phyloP scores from a whole-genome alignment of 768 basidiomycete species.

The Xerocomellus dryophilus region DNA sequence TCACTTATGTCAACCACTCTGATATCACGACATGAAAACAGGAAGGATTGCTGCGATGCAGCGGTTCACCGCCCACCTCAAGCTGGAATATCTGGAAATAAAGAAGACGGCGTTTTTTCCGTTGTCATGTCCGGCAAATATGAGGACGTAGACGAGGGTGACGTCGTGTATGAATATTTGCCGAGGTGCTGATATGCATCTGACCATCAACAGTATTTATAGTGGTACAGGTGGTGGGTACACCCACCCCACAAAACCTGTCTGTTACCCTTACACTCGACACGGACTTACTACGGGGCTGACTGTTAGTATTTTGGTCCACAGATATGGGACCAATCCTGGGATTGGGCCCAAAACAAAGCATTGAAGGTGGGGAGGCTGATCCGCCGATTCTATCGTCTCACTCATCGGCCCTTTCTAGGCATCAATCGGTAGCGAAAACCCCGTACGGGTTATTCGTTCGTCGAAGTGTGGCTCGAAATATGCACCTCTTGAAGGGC shows the following conservation, averaged over 20 bases:
- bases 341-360: conserved; percentile 10
- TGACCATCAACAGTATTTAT: conserved; percentile 23
- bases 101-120: conserved; percentile 12
- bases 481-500: conserved; percentile 26
- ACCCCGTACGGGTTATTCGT: conserved; percentile 27
- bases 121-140: conserved; percentile 21
- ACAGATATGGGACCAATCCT: conserved; percentile 24
- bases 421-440: conserved; percentile 18
- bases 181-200: background rate
- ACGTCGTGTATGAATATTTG: conserved; percentile 22
- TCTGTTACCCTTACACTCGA: conserved; percentile 7
- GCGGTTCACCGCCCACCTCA: conserved; percentile 16
- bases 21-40: background rate
- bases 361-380: conserved; percentile 18
- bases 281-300: background rate
- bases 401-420: background rate
- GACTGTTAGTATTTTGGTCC: conserved; percentile 17
- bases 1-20: background rate
- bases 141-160: conserved; percentile 22
- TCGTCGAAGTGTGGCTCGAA: conserved; percentile 18
- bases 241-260: conserved; percentile 9
- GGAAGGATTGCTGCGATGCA: conserved; percentile 7
- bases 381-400: background rate
- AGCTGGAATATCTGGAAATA: conserved; percentile 23
- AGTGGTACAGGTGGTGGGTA: conserved; percentile 12